phyloP scores from a whole-genome alignment of 2,329 filamentous ascomycete genomes.

The Pseudogymnoascus sp. region DNA sequence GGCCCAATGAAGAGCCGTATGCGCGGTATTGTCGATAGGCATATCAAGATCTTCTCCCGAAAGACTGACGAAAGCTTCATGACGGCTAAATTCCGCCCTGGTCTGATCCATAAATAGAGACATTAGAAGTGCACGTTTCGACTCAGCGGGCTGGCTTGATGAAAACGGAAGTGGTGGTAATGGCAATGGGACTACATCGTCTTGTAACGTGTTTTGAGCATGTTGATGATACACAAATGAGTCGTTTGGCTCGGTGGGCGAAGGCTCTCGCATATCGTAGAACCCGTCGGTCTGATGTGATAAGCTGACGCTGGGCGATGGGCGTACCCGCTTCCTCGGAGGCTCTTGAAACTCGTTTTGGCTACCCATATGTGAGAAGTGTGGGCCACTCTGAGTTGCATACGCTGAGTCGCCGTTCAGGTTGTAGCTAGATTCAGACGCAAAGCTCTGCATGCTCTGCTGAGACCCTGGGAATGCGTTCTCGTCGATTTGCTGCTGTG shows the following conservation, averaged over 20 bases:
- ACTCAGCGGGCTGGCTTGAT: constrained; percentile 59
- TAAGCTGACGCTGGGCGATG: constrained; percentile 48
- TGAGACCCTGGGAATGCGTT: constrained; percentile 66
- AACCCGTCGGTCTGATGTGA: constrained; percentile 22
- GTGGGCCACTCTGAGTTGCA: constrained; percentile 46
- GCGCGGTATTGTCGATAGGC: constrained; percentile 80
- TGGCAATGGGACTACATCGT: constrained; percentile 50
- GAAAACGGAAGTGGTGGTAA: constrained; percentile 59
- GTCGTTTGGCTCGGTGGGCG: constrained; percentile 73
- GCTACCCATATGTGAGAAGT: constrained; percentile 31
- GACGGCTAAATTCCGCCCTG: constrained; percentile 62
- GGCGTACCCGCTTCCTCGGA: constrained; percentile 67
- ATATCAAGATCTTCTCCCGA: constrained; percentile 79
- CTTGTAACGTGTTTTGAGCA: constrained; percentile 38
- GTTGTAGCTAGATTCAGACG: constrained; percentile 70
- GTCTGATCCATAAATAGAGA: constrained; percentile 72
- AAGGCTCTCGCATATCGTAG: constrained; percentile 56
- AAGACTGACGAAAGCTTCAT: constrained; percentile 70
- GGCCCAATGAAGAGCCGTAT: constrained; percentile 94
- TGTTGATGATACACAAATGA: constrained; percentile 60
- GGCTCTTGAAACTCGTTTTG: constrained; percentile 58
- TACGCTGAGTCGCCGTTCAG: constrained; percentile 59
- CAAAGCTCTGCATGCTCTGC: constrained; percentile 67
- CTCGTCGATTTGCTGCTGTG: constrained; percentile 53
- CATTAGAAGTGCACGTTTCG: constrained; percentile 75